Percentiles rank a stretch among this genome's conserved stretches.
phyloP scores from a whole-genome alignment of 129 eudicot genomes.

The Dittrichia graveolens region DNA sequence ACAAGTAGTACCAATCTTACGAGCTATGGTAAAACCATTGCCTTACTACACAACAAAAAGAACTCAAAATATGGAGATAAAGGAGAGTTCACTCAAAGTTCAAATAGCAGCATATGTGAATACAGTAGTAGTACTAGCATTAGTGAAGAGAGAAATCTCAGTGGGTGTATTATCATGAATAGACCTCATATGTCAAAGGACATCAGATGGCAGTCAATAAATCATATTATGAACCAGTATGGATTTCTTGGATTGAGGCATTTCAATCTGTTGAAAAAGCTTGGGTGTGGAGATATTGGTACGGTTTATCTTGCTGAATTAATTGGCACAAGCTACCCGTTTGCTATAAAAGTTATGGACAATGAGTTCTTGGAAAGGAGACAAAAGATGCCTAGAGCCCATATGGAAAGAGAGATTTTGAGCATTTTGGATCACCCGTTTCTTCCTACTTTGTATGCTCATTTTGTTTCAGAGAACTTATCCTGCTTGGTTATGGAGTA shows the following conservation, averaged over 20 bases:
- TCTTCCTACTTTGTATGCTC: slow-evolving; percentile 91
- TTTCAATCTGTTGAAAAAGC: slow-evolving; percentile 80
- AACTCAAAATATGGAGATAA: slow-evolving; percentile 51
- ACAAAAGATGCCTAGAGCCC: slow-evolving; percentile 88
- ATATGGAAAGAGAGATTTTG: slow-evolving; percentile 91
- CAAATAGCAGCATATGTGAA: slow-evolving; percentile 85
- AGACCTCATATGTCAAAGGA: slow-evolving; percentile 97
- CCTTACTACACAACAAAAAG: slow-evolving; percentile 37
- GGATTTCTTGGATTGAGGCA: slow-evolving; percentile 82
- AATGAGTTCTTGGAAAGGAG: slow-evolving; percentile 85
- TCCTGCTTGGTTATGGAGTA: slow-evolving; percentile 98
- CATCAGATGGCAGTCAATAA: slow-evolving; percentile 78
- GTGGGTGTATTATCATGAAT: slow-evolving; percentile 59
- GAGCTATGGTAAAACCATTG: slow-evolving; percentile 32
- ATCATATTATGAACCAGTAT: slow-evolving; percentile 53
- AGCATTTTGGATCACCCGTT: slow-evolving; percentile 95
- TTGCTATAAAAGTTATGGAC: slow-evolving; percentile 97
- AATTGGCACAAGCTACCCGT: slow-evolving; percentile 67
- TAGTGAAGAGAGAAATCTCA: slow-evolving; percentile 87
- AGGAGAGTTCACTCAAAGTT: slow-evolving; percentile 78
- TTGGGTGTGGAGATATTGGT: slow-evolving; percentile 96
- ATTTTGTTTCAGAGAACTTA: slow-evolving; percentile 84
- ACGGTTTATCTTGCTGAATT: slow-evolving; percentile 94
- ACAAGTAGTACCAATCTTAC: slow-evolving; percentile 26
- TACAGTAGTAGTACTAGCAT: slow-evolving; percentile 81